These are phyloP conservation scores for Areca catechu DNA, from an alignment of 176 grass and related monocot genomes.

Conservation along the genomic window DNA sequence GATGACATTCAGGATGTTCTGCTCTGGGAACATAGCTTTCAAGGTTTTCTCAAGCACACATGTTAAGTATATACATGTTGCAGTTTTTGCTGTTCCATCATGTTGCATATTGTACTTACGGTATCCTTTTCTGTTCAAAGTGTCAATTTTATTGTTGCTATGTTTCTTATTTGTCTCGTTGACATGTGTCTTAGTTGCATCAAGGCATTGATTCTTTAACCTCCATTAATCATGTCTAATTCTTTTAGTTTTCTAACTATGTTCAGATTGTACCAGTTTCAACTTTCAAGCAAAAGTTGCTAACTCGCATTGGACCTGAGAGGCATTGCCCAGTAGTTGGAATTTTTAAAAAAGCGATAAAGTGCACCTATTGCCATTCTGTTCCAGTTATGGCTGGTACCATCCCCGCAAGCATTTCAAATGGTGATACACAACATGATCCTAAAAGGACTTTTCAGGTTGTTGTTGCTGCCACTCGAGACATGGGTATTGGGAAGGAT, in stretches of 20 bases:
- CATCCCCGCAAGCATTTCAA: slow-evolving; percentile 15
- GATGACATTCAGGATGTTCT: neutral
- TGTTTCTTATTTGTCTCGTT: neutral
- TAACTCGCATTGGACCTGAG: slow-evolving; percentile 4
- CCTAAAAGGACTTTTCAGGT: slow-evolving; percentile 59
- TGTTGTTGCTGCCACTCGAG: slow-evolving; percentile 64
- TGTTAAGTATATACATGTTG: neutral
- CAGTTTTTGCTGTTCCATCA: neutral
- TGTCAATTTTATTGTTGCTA: neutral
- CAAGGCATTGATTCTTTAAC: neutral
- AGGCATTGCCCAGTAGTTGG: neutral
- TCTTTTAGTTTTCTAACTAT: neutral
- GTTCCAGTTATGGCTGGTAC: slow-evolving; percentile 5
- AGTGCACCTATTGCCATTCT: neutral
- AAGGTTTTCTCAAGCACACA: neutral
- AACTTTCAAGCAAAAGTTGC: neutral
- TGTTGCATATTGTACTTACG: neutral
- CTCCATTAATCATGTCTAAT: neutral
- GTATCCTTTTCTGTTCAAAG: neutral
- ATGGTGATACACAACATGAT: slow-evolving; percentile 24
- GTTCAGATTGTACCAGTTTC: neutral
- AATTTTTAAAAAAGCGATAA: neutral
- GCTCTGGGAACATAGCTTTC: neutral
- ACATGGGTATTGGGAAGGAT: slow-evolving; percentile 82
- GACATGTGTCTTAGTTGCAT: neutral